phyloP scores from a whole-genome alignment of 345 rosid genomes.

The Eucalyptus sp. region DNA sequence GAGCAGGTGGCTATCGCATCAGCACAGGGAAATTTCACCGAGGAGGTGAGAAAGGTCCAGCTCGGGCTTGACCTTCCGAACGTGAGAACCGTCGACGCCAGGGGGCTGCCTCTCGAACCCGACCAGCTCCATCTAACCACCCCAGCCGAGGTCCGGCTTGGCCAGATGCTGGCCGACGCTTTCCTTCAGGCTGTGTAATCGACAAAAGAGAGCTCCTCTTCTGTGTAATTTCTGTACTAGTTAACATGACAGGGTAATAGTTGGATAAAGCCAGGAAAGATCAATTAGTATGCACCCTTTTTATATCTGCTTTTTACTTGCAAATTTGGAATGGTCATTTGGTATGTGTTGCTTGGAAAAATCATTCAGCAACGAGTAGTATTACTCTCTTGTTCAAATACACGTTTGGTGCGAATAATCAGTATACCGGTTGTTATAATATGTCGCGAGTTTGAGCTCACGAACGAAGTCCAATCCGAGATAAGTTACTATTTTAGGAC shows the following conservation, averaged over 20 bases:
- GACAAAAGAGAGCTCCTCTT: background rate
- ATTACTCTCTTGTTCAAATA: no score
- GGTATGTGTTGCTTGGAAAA: background rate
- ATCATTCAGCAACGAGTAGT: background rate
- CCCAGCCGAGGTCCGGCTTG: slow-evolving; percentile 50
- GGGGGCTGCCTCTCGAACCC: slow-evolving; percentile 52
- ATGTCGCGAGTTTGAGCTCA: accelerated
- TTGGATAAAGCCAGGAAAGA: background rate
- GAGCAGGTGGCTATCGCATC: background rate
- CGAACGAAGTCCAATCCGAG: accelerated
- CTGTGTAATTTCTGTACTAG: background rate
- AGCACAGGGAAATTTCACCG: background rate
- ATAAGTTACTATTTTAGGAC: background rate
- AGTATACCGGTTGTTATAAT: no score
- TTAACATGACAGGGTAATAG: background rate
- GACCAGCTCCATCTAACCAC: slow-evolving; percentile 76
- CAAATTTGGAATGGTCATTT: background rate
- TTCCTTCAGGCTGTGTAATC: slow-evolving; percentile 6
- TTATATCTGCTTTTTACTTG: background rate
- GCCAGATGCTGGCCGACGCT: slow-evolving; percentile 46
- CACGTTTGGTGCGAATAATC: background rate
- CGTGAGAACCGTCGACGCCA: slow-evolving; percentile 57
- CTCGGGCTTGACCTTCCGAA: slow-evolving; percentile 25
- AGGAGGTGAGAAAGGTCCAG: slow-evolving; percentile 43
- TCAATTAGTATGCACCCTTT: background rate